Evolutionary conservation across 257 asterid genomes (phyloP).

Genomic region (Cruciata laevipes): DNA sequence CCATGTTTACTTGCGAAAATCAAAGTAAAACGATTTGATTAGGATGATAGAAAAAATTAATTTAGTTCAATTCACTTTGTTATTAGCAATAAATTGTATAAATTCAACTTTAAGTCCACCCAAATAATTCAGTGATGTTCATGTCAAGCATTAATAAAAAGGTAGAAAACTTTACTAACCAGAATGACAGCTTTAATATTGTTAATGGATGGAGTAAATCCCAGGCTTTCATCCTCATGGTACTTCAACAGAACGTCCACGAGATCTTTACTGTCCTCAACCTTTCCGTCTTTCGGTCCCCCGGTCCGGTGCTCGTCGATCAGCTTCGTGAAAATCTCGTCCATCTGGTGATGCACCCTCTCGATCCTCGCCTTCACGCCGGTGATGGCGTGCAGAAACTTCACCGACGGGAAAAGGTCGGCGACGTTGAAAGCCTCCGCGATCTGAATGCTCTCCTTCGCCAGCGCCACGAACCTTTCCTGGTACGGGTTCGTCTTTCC

Average conservation of each 20-base stretch:
- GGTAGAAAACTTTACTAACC: slow-evolving; percentile 8
- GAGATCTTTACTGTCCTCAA: slow-evolving; percentile 6
- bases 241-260: slow-evolving; percentile 22
- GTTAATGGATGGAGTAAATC: neutral
- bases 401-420: slow-evolving; percentile 16
- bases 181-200: slow-evolving; percentile 22
- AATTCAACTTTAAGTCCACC: too few relatives aligned
- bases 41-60: too few relatives aligned
- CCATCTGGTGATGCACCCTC: slow-evolving; percentile 17
- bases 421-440: slow-evolving; percentile 19
- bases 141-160: too few relatives aligned
- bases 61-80: too few relatives aligned
- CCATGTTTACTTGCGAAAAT: too few relatives aligned
- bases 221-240: slow-evolving; percentile 10
- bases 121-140: too few relatives aligned
- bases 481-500: slow-evolving; percentile 20
- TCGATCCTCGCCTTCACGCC: slow-evolving; percentile 19
- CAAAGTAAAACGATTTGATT: too few relatives aligned
- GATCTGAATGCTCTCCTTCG: slow-evolving; percentile 5
- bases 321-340: slow-evolving; percentile 23
- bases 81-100: too few relatives aligned
- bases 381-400: slow-evolving; percentile 17
- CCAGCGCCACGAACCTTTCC: slow-evolving; percentile 11
- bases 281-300: neutral
- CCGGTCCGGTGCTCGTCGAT: slow-evolving; percentile 16